Evolutionary conservation across 805 yeast species (phyloP).

Genomic region (Saturnispora gosingensis): DNA sequence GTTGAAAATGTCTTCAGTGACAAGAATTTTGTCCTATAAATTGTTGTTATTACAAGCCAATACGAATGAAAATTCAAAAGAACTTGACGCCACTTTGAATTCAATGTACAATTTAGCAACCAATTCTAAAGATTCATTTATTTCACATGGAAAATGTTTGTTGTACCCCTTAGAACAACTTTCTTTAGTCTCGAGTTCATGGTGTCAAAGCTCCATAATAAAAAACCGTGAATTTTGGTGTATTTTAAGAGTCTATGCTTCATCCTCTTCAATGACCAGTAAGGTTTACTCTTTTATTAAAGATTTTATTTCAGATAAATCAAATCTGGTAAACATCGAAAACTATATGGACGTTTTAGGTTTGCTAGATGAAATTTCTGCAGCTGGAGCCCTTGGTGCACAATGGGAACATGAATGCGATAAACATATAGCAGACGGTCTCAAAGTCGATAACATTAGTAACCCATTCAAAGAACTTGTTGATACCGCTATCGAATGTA

Average conservation of each 20-base stretch:
- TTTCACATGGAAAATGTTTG: constrained; percentile 36
- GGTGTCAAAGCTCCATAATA: constrained; percentile 33
- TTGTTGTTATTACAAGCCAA: constrained; percentile 37
- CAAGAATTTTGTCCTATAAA: constrained; percentile 43
- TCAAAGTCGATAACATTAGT: constrained; percentile 31
- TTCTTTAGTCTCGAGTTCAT: constrained; percentile 33
- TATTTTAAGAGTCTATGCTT: constrained; percentile 36
- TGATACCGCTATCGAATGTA: constrained; percentile 50
- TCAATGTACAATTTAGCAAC: constrained; percentile 17
- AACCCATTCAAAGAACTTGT: constrained; percentile 48
- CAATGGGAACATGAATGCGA: constrained; percentile 64
- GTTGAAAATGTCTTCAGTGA: constrained; percentile 18
- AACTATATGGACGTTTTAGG: constrained; percentile 65
- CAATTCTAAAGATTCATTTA: constrained; percentile 32
- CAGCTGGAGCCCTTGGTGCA: constrained; percentile 72
- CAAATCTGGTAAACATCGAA: constrained; percentile 32
- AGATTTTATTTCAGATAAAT: constrained; percentile 26
- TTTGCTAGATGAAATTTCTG: constrained; percentile 66
- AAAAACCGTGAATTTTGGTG: constrained; percentile 39
- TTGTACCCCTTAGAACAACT: constrained; percentile 43
- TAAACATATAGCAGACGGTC: constrained; percentile 33
- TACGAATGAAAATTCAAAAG: constrained; percentile 25
- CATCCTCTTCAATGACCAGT: constrained; percentile 32
- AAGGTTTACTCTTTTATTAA: constrained; percentile 41
- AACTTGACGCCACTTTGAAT: constrained; percentile 21